These are phyloP conservation scores for Elsinoe australis DNA, from an alignment of 2,329 filamentous ascomycete species.

Conservation along the genomic window DNA sequence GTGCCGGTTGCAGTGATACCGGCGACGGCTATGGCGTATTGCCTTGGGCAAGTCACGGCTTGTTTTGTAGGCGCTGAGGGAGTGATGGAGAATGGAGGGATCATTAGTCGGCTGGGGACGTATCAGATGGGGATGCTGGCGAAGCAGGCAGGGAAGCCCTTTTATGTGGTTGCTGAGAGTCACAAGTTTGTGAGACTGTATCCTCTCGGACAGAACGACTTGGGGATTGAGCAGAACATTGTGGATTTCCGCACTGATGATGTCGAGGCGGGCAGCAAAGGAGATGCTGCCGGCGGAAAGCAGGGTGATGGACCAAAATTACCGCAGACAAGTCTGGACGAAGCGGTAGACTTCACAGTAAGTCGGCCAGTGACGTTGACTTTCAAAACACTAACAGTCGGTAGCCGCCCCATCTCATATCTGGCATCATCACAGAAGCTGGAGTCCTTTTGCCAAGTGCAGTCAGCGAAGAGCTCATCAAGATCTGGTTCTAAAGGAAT, in stretches of 20 bases:
- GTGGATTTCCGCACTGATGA: constrained; percentile 60
- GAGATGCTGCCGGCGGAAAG: constrained; percentile 19
- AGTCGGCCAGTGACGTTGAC: constrained; percentile 24
- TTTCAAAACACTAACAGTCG: constrained; percentile 25
- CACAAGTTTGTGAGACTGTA: constrained; percentile 94
- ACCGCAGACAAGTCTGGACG: constrained; percentile 25
- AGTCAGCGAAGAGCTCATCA: constrained; percentile 62
- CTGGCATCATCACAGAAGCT: constrained; percentile 67
- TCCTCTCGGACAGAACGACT: constrained; percentile 70
- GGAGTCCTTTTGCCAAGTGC: constrained; percentile 63
- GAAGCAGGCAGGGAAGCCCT: constrained; percentile 62
- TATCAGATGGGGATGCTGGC: constrained; percentile 82
- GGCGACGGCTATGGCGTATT: constrained; percentile 68
- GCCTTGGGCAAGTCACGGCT: constrained; percentile 65
- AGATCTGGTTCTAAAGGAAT: constrained; percentile 44
- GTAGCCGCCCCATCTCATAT: constrained; percentile 60
- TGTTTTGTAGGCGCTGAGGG: constrained; percentile 66
- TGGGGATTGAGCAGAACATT: constrained; percentile 71
- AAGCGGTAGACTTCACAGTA: constrained; percentile 65
- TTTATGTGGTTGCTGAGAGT: constrained; percentile 89
- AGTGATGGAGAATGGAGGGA: constrained; percentile 87
- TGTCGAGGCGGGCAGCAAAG: constrained; percentile 21
- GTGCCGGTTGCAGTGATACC: constrained; percentile 78
- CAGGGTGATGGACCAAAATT: constrained; percentile 14
- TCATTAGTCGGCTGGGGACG: constrained; percentile 78